Evolutionary conservation across 192 early-diverging fungal genomes (phyloP).

Genomic region (Gryganskiella cystojenkinii): DNA sequence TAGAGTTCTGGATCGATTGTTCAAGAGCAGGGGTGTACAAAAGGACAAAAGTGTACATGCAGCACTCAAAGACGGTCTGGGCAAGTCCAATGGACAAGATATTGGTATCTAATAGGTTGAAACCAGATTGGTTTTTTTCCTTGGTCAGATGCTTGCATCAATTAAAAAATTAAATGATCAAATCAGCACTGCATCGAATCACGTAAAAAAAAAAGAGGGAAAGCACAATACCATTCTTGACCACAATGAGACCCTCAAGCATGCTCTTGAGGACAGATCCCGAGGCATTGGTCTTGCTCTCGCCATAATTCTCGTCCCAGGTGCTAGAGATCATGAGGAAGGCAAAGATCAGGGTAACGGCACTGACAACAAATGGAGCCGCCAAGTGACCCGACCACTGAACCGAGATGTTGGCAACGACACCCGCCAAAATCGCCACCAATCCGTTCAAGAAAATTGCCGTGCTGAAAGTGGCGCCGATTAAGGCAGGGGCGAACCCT

Average conservation of each 20-base stretch:
- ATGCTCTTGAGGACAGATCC: constrained; percentile 44
- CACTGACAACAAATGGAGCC: constrained; percentile 72
- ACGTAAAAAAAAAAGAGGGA: background rate
- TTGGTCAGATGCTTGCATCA: no score
- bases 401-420: constrained; percentile 72
- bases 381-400: constrained; percentile 59
- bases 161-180: no score
- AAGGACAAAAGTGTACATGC: constrained; percentile 74
- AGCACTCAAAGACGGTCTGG: constrained; percentile 70
- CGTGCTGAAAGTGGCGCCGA: constrained; percentile 71
- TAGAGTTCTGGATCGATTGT: constrained; percentile 24
- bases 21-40: constrained; percentile 69
- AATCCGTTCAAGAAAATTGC: constrained; percentile 76
- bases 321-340: constrained; percentile 58
- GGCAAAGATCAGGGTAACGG: constrained; percentile 59
- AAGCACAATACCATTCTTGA: constrained; percentile 41
- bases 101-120: constrained; percentile 52
- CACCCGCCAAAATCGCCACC: constrained; percentile 73
- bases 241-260: constrained; percentile 42
- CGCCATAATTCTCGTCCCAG: constrained; percentile 85
- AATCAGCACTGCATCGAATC: no score
- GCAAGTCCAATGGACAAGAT: constrained; percentile 64
- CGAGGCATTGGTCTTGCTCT: constrained; percentile 38
- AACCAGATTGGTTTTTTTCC: background rate
- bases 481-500: constrained; percentile 63